phyloP scores from a whole-genome alignment of 352 stramenopile genomes.

The Phytophthora aleatoria region DNA sequence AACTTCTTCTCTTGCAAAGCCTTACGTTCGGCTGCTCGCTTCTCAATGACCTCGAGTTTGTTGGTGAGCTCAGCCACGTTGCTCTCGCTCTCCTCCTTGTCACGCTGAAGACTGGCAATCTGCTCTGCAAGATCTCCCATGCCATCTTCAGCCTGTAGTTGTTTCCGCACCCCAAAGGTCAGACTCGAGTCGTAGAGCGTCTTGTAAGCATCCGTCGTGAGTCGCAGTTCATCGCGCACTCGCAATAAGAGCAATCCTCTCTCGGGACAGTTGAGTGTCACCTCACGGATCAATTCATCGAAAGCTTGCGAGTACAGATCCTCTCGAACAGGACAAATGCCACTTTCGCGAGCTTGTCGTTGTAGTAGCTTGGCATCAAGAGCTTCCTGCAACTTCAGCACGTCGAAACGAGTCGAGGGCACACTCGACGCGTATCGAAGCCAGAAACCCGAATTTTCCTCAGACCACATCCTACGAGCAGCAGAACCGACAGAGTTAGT shows the following conservation, averaged over 20 bases:
- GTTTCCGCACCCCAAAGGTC: slow-evolving; percentile 94
- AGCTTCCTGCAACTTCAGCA: slow-evolving; percentile 91
- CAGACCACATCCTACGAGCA: slow-evolving; percentile 68
- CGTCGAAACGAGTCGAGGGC: slow-evolving; percentile 92
- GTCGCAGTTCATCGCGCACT: slow-evolving; percentile 93
- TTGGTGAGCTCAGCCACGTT: slow-evolving; percentile 90
- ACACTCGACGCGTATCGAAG: slow-evolving; percentile 92
- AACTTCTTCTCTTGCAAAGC: slow-evolving; percentile 93
- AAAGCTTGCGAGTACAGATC: slow-evolving; percentile 94
- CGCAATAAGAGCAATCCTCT: slow-evolving; percentile 90
- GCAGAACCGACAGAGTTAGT: not conserved
- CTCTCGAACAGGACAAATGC: slow-evolving; percentile 94
- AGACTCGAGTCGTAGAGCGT: slow-evolving; percentile 94
- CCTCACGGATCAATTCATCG: slow-evolving; percentile 93
- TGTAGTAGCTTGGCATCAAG: slow-evolving; percentile 91
- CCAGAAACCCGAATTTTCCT: slow-evolving; percentile 86
- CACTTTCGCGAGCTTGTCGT: slow-evolving; percentile 91
- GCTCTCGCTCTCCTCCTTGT: slow-evolving; percentile 79
- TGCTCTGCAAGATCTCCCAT: slow-evolving; percentile 86
- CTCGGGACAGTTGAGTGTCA: slow-evolving; percentile 92
- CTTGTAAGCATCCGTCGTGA: slow-evolving; percentile 96
- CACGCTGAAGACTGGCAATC: slow-evolving; percentile 49
- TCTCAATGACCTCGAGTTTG: slow-evolving; percentile 94
- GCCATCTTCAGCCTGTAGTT: slow-evolving; percentile 93
- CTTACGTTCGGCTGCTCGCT: slow-evolving; percentile 86